Percentiles rank a stretch among this genome's conserved stretches.
These are phyloP conservation scores for Psophocarpus tetragonolobus DNA, from an alignment of 306 rosid genomes.

Conservation along the genomic window DNA sequence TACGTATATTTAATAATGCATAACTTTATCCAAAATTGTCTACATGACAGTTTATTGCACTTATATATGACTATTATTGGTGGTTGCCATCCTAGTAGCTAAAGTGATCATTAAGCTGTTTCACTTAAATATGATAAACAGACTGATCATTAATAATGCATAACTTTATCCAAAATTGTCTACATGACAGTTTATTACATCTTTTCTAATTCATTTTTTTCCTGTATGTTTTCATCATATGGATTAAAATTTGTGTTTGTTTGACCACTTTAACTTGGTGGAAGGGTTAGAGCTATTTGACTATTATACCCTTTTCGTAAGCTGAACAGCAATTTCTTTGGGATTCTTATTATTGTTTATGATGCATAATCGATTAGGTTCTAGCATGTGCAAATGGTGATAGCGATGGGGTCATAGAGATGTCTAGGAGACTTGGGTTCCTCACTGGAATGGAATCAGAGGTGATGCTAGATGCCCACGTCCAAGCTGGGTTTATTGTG, in stretches of 20 bases:
- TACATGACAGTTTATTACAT: not conserved
- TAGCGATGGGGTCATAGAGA: conserved; percentile 69
- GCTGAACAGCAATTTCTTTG: conserved; percentile 12
- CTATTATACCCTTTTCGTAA: not conserved
- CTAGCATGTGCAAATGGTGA: conserved; percentile 82
- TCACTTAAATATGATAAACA: not conserved
- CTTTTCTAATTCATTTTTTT: conserved; percentile 5
- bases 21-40: not conserved
- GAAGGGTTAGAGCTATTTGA: conserved; percentile 6
- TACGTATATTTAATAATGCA: not conserved
- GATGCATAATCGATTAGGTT: conserved; percentile 56
- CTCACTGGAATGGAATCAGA: conserved; percentile 85
- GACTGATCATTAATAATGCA: not conserved
- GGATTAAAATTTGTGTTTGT: conserved; percentile 5
- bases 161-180: not conserved
- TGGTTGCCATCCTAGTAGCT: not conserved
- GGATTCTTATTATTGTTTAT: not conserved
- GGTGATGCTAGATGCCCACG: conserved; percentile 90
- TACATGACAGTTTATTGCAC: not conserved
- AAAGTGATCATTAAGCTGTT: conserved; percentile 3
- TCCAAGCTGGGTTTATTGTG: conserved; percentile 92
- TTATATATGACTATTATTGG: not conserved
- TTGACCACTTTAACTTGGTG: not conserved
- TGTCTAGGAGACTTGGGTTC: conserved; percentile 93
- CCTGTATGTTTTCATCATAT: not conserved